phyloP scores from a whole-genome alignment of 179 eudicot species.

The Camellia oleifera region DNA sequence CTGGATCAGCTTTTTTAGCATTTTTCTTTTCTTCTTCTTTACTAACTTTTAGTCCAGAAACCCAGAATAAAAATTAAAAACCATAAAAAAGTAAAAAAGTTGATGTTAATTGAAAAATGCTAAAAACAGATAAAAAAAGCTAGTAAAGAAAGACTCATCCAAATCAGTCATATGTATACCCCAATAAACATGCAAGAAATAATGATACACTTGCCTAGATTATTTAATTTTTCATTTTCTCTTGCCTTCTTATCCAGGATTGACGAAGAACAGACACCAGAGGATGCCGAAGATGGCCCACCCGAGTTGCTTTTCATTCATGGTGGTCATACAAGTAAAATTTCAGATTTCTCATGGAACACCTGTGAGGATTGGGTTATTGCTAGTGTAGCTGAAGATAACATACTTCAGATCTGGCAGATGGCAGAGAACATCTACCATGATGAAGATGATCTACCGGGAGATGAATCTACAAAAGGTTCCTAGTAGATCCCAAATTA shows the following conservation, averaged over 20 bases:
- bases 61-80: too few species aligned
- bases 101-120: too few species aligned
- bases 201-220: not conserved
- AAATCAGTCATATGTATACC: too few species aligned
- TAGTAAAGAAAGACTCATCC: too few species aligned
- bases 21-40: too few species aligned
- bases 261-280: slow-evolving; percentile 71
- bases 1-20: not conserved
- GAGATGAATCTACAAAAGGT: slow-evolving; percentile 44
- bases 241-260: slow-evolving; percentile 40
- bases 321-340: slow-evolving; percentile 91
- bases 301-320: slow-evolving; percentile 86
- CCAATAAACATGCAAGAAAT: not conserved
- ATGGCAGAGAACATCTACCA: slow-evolving; percentile 93
- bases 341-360: slow-evolving; percentile 96
- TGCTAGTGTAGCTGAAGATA: slow-evolving; percentile 93
- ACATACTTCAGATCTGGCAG: slow-evolving; percentile 95
- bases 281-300: slow-evolving; percentile 93
- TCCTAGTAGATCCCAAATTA: slow-evolving; percentile 13
- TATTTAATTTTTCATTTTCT: not conserved
- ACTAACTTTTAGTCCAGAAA: too few species aligned
- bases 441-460: slow-evolving; percentile 74
- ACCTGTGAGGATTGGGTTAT: slow-evolving; percentile 89
- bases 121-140: too few species aligned
- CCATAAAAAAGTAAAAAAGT: too few species aligned